These are phyloP conservation scores for Prunus dulcis DNA, from an alignment of 306 rosid genomes.

Conservation along the genomic window DNA sequence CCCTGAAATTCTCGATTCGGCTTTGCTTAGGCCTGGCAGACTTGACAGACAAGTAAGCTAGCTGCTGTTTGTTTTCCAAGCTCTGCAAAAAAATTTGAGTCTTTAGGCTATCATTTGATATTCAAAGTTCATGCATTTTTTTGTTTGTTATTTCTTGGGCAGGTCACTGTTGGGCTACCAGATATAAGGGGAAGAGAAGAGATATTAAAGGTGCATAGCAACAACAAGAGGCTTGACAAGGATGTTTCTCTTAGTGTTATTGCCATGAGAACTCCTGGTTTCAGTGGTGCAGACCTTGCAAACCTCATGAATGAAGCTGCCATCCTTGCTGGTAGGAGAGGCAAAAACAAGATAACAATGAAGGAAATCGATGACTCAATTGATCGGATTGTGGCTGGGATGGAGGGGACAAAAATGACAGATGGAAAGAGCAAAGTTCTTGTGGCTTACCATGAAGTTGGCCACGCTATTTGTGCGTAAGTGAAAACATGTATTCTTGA, in stretches of 20 bases:
- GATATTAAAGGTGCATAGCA: constrained; percentile 71
- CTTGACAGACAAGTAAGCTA: constrained; percentile 67
- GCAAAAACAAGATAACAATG: constrained; percentile 49
- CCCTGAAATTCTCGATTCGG: constrained; percentile 76
- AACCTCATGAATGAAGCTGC: constrained; percentile 86
- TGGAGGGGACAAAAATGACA: constrained; percentile 83
- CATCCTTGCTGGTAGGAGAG: constrained; percentile 76
- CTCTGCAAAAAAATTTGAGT: not conserved
- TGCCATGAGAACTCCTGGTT: constrained; percentile 70
- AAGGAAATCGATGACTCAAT: constrained; percentile 66
- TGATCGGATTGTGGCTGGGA: constrained; percentile 77
- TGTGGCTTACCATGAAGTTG: constrained; percentile 80
- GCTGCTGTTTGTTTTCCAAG: not conserved
- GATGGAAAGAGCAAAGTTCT: constrained; percentile 71
- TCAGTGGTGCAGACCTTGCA: constrained; percentile 75
- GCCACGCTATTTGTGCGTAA: constrained; percentile 87
- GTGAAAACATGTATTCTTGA: constrained; percentile 21
- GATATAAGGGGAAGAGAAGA: constrained; percentile 77
- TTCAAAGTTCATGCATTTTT: not conserved
- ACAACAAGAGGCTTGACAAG: constrained; percentile 61
- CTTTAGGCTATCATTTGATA: not conserved
- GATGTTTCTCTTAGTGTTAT: constrained; percentile 53
- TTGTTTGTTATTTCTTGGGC: not conserved
- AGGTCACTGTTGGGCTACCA: constrained; percentile 71
- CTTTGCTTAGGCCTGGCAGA: constrained; percentile 77